Evolutionary conservation across 352 stramenopile species (phyloP).

Genomic region (Thalassiosira hispida): DNA sequence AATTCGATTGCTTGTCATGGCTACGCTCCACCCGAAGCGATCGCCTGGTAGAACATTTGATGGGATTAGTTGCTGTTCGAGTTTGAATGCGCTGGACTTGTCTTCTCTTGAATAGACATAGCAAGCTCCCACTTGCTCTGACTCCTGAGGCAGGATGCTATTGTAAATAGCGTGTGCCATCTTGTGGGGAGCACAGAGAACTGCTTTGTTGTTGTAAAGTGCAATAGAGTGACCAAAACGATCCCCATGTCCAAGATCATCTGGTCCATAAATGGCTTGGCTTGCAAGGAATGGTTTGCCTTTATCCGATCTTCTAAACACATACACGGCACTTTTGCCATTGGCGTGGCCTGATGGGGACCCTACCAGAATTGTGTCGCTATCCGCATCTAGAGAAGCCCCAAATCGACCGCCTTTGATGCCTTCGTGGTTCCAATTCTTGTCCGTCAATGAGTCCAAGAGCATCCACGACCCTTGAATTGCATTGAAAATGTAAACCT

Average conservation of each 20-base stretch:
- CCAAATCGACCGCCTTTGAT: conserved; percentile 54
- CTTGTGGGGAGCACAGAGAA: conserved; percentile 59
- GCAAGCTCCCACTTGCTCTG: conserved; percentile 48
- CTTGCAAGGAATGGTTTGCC: conserved; percentile 54
- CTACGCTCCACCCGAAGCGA: conserved; percentile 74
- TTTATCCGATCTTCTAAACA: conserved; percentile 54
- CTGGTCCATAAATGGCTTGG: conserved; percentile 59
- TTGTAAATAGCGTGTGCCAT: conserved; percentile 40
- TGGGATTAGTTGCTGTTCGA: conserved; percentile 68
- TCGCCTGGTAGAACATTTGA: conserved; percentile 74
- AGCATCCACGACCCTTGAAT: conserved; percentile 41
- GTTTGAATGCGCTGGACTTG: conserved; percentile 43
- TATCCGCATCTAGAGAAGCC: conserved; percentile 48
- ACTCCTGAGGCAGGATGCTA: conserved; percentile 1
- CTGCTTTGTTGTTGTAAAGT: conserved; percentile 51
- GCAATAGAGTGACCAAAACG: conserved; percentile 65
- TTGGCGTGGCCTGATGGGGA: conserved; percentile 47
- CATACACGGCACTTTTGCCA: conserved; percentile 56
- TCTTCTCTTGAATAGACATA: conserved; percentile 67
- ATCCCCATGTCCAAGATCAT: conserved; percentile 36
- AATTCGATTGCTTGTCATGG: conserved; percentile 64
- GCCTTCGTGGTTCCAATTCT: conserved; percentile 58
- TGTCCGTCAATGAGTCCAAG: conserved; percentile 50
- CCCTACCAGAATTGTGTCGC: conserved; percentile 56
- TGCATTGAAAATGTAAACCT: conserved; percentile 70